Evolutionary conservation across 805 yeast species (phyloP).

Genomic region (Candida nanaspora): DNA sequence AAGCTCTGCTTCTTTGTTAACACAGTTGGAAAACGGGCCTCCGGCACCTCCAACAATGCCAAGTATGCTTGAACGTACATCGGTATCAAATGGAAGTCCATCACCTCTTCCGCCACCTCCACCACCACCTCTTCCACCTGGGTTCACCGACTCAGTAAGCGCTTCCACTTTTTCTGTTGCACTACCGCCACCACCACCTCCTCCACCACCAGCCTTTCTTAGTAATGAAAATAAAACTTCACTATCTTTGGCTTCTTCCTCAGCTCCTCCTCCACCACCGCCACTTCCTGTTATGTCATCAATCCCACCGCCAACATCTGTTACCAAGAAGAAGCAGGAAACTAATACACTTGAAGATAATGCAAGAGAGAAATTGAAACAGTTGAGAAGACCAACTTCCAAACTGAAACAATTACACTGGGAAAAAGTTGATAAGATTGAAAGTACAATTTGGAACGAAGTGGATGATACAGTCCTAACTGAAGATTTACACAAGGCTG

Average conservation of each 20-base stretch:
- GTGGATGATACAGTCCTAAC: constrained; percentile 36
- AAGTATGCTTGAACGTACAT: too few relatives aligned
- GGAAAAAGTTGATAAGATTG: constrained; percentile 61
- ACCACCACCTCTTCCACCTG: constrained; percentile 12
- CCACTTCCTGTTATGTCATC: not conserved
- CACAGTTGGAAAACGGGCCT: not conserved
- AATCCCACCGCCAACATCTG: constrained; percentile 1
- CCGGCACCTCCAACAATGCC: not conserved
- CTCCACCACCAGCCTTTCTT: constrained; percentile 13
- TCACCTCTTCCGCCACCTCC: constrained; percentile 5
- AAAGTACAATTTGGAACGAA: constrained; percentile 58
- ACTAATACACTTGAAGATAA: not conserved
- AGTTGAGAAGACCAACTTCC: constrained; percentile 15
- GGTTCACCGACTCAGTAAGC: too few relatives aligned
- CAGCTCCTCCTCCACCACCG: constrained; percentile 10
- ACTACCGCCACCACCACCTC: constrained; percentile 11
- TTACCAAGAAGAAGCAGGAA: not conserved
- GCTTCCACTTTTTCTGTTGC: constrained; percentile 11
- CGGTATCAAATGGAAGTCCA: too few relatives aligned
- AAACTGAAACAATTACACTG: constrained; percentile 76
- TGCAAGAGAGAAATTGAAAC: not conserved
- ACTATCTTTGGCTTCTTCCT: constrained; percentile 4
- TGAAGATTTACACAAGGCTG: constrained; percentile 44
- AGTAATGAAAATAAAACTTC: not conserved
- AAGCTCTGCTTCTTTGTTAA: too few relatives aligned